Percentiles rank a stretch among this genome's conserved stretches.
phyloP scores from a whole-genome alignment of 331 rosid species.

The Quercus phellos region DNA sequence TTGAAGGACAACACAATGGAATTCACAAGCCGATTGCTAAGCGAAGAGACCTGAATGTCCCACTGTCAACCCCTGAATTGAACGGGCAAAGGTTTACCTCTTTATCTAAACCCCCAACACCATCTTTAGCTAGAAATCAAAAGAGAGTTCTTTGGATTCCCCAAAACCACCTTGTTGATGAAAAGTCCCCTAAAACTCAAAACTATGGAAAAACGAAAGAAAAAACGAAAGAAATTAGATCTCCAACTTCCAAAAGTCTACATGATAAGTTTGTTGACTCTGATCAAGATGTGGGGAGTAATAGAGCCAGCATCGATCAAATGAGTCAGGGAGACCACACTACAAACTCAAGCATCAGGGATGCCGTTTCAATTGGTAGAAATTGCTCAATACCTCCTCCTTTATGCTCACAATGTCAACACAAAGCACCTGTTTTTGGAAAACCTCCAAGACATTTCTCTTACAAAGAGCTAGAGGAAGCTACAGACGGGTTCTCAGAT shows the following conservation, averaged over 20 bases:
- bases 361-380: slow-evolving; percentile 69
- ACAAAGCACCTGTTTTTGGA: slow-evolving; percentile 82
- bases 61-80: slow-evolving; percentile 38
- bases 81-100: slow-evolving; percentile 42
- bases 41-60: slow-evolving; percentile 32
- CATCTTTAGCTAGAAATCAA: slow-evolving; percentile 36
- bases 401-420: slow-evolving; percentile 79
- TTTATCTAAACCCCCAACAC: slow-evolving; percentile 28
- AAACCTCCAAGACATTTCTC: slow-evolving; percentile 88
- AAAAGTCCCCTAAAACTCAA: slow-evolving; percentile 34
- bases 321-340: slow-evolving; percentile 36
- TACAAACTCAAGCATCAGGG: slow-evolving; percentile 41
- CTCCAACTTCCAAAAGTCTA: slow-evolving; percentile 48
- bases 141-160: slow-evolving; percentile 50
- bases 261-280: slow-evolving; percentile 33
- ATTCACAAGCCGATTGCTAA: slow-evolving; percentile 26
- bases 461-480: slow-evolving; percentile 65
- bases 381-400: slow-evolving; percentile 75
- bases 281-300: slow-evolving; percentile 32
- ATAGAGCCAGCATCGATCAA: slow-evolving; percentile 30
- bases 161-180: slow-evolving; percentile 41
- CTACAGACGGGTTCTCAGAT: slow-evolving; percentile 70
- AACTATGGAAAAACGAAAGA: slow-evolving; percentile 24
- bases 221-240: slow-evolving; percentile 29
- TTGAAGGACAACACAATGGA: slow-evolving; percentile 39